A percentile compares a stretch with the other conserved stretches of the same genome.
These are phyloP conservation scores for Polyrhizophydium stewartii DNA, from an alignment of 371 early-diverging fungal species.

Conservation along the genomic window DNA sequence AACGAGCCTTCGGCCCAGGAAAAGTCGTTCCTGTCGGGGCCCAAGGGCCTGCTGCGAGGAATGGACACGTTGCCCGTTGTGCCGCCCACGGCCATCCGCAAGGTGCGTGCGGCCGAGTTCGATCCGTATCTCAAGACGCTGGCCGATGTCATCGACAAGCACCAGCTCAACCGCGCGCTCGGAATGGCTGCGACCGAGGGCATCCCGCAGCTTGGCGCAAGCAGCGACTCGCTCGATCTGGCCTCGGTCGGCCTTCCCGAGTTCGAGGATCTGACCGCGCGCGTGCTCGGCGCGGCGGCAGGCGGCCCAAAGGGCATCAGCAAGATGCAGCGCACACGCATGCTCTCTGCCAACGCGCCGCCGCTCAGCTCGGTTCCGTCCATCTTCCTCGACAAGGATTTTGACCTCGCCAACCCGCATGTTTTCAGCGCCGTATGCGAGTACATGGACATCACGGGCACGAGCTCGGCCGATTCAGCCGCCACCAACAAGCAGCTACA, in stretches of 20 bases:
- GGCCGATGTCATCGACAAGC: constrained; percentile 38
- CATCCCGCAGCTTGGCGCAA: constrained; percentile 29
- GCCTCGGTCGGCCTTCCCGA: constrained; percentile 18
- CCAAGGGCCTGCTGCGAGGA: constrained; percentile 18
- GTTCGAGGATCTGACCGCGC: constrained; percentile 23
- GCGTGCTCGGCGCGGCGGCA: constrained; percentile 6
- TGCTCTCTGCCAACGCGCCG: constrained; percentile 29
- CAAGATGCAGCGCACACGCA: constrained; percentile 11
- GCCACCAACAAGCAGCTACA: constrained; percentile 70
- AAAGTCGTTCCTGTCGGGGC: constrained; percentile 12
- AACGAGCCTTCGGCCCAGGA: constrained; percentile 26
- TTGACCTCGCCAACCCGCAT: constrained; percentile 81
- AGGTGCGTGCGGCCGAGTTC: constrained; percentile 40
- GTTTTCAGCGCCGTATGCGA: constrained; percentile 82
- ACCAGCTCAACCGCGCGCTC: constrained; percentile 33
- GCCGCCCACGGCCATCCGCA: constrained; percentile 34
- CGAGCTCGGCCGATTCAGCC: constrained; percentile 15
- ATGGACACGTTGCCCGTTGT: constrained; percentile 32
- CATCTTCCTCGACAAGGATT: constrained; percentile 79
- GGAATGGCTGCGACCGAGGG: constrained; percentile 43
- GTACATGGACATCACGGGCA: constrained; percentile 25
- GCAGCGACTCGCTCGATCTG: constrained; percentile 10
- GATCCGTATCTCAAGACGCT: constrained; percentile 42
- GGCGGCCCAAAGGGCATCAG: constrained; percentile 5
- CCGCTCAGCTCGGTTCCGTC: constrained; percentile 73